These are phyloP conservation scores for Grosmannia penicillata DNA, from an alignment of 2,329 filamentous ascomycete species.

Conservation along the genomic window DNA sequence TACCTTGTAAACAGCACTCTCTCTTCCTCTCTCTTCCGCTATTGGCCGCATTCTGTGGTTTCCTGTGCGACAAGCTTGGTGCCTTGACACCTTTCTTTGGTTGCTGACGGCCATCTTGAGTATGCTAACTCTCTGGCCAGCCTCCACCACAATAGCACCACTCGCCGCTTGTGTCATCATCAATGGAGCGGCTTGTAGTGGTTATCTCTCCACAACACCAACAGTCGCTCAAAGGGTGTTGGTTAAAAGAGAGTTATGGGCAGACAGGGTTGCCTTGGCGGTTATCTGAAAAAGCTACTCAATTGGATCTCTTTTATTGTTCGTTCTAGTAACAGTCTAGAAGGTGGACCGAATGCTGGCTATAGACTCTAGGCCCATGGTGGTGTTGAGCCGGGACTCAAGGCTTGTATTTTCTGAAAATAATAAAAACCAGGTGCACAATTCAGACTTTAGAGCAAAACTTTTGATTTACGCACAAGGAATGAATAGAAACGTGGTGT, in stretches of 20 bases:
- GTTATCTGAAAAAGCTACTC: conserved; percentile 41
- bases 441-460: conserved; percentile 35
- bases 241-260: conserved; percentile 41
- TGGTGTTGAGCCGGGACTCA: conserved; percentile 29
- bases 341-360: conserved; percentile 43
- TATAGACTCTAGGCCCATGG: conserved; percentile 42
- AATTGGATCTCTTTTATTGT: background rate
- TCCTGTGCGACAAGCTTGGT: conserved; percentile 37
- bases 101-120: conserved; percentile 38
- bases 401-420: no score
- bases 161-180: conserved; percentile 41
- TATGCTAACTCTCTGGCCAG: conserved; percentile 47
- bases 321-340: conserved; percentile 8
- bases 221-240: conserved; percentile 44
- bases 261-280: conserved; percentile 44
- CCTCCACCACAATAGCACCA: conserved; percentile 36
- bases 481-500: no score
- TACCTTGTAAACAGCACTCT: no score
- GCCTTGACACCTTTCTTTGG: conserved; percentile 38
- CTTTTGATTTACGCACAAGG: no score
- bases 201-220: conserved; percentile 49
- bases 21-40: conserved; percentile 16
- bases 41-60: conserved; percentile 41
- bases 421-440: conserved; percentile 41
- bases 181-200: conserved; percentile 46